Percentiles rank a stretch among this genome's conserved stretches.
These are phyloP conservation scores for Colletotrichum horii DNA, from an alignment of 2,329 filamentous ascomycete genomes.

Conservation along the genomic window DNA sequence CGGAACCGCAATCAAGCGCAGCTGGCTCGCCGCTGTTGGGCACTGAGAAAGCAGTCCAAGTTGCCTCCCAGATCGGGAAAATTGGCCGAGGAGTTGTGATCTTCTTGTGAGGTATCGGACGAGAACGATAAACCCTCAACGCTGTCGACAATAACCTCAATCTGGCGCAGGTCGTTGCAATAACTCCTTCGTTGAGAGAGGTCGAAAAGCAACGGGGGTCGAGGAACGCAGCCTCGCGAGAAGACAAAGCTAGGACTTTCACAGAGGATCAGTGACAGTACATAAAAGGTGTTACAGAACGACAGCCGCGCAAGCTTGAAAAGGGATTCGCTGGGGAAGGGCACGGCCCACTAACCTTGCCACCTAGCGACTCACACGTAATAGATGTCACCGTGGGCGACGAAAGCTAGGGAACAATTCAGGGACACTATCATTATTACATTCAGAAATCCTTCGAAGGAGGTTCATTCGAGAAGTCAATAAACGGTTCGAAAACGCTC, in stretches of 20 bases:
- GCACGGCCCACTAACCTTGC: neutral
- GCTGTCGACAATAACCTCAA: neutral
- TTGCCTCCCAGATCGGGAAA: neutral
- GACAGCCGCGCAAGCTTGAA: neutral
- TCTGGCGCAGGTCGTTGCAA: neutral
- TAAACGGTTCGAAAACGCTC: neutral
- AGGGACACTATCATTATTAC: neutral
- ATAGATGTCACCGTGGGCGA: neutral
- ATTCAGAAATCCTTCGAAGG: neutral
- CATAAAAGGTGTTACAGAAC: neutral
- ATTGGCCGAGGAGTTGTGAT: neutral
- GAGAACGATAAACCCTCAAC: neutral
- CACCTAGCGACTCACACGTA: neutral
- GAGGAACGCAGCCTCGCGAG: neutral
- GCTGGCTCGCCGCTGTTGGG: neutral
- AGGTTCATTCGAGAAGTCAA: neutral
- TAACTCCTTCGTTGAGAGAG: neutral
- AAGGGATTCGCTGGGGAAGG: neutral
- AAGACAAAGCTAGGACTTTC: neutral
- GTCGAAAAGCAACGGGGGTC: neutral
- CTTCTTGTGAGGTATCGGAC: neutral
- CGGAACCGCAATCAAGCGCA: neutral
- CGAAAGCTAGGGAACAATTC: neutral
- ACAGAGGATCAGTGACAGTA: neutral
- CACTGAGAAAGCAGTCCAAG: neutral